phyloP scores from a whole-genome alignment of 768 basidiomycete species.

The Pholiota molesta region DNA sequence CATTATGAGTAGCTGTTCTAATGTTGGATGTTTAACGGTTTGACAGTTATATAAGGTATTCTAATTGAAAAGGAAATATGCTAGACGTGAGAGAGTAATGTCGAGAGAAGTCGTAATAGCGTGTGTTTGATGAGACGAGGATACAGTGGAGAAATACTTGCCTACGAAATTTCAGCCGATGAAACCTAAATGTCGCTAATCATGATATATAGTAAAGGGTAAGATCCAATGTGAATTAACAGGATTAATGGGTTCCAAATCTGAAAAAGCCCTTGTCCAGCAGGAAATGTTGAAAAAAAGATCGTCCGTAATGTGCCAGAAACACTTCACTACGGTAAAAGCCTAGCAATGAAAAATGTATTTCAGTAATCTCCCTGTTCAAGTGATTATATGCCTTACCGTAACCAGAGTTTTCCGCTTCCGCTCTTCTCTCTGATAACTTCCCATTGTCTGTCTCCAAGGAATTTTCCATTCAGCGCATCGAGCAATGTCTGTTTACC shows the following conservation, averaged over 20 bases:
- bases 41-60: not conserved
- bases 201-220: not conserved
- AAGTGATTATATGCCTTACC: constrained; percentile 38
- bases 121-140: not conserved
- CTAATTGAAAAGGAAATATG: not conserved
- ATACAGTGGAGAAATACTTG: not conserved
- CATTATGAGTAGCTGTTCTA: not conserved
- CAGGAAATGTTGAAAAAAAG: not conserved
- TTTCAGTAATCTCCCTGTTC: not conserved
- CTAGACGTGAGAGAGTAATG: not conserved
- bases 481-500: constrained; percentile 60
- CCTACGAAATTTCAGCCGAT: not conserved
- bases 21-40: not conserved
- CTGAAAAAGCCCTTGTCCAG: not conserved
- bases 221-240: not conserved
- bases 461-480: constrained; percentile 44
- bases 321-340: constrained; percentile 16
- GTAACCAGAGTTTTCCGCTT: constrained; percentile 64
- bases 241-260: not conserved
- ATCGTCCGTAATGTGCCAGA: not conserved
- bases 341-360: constrained; percentile 10
- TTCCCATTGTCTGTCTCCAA: constrained; percentile 47
- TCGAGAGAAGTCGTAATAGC: not conserved
- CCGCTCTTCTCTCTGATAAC: constrained; percentile 65
- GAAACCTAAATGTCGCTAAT: not conserved